Evolutionary conservation across 306 rosid species (phyloP), one percentile per base, ranked within the genome.

Genomic region (Cucurbita argyrosperma): DNA sequence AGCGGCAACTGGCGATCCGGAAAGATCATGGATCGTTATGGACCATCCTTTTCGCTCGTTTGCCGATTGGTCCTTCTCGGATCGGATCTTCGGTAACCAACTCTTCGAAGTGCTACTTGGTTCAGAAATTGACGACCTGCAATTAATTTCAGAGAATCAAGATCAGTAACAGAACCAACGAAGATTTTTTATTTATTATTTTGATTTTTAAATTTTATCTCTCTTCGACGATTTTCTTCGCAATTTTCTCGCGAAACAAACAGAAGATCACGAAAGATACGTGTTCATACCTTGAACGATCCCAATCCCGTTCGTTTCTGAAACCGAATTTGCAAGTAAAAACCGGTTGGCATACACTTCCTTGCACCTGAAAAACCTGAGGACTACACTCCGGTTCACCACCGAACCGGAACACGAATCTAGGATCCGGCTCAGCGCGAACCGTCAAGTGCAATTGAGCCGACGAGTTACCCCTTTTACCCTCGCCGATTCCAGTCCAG

Each of bases 381-480:
- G 96, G 97, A 54, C 97, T 92, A 15, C 96, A 89, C 78, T 92
- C 97, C 10, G 97, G 97, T 57, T 86, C 92, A 2, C 96, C 89
- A 4, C 86, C 96, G 75, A 92, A 92, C 76, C 84, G 82, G 64
- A 92, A 92, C 9, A 89, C 85, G 19, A 92, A 92, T 42, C 97
- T 78, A 14, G 94, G 97, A 74, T 92, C 89, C 14, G 93, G 94
- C 49, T 92, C 97, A 0, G 94, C 83, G 0, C 83, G 84, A 26
- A 84, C 85, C 54, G 72, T 82, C 14, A 89, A 69, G 61, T 81
- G 85, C 75, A 91, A 53, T 72, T 89, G 87, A 71, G 85, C 73
- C 53, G 76, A 51, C 4, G 77, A 68, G 12, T 82, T 74, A 1
- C 73, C 77, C 10, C 54, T 40, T 38, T 70, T 74, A 2, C 43